Conservation (phyloP, 2,329 filamentous ascomycete genomes). For the Lachnellula willkommii region DNA sequence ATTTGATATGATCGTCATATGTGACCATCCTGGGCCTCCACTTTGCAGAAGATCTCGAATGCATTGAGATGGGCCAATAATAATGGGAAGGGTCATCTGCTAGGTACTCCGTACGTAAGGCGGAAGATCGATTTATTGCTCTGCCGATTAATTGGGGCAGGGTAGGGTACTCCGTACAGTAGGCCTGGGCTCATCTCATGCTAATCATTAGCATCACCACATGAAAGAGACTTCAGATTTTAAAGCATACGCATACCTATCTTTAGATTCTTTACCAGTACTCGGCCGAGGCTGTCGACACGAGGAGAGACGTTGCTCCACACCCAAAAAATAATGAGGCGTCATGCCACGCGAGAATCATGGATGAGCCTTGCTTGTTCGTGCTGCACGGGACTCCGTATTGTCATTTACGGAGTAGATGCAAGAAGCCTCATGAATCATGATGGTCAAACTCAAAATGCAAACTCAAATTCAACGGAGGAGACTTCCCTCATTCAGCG, state of each 20-base stretch:
- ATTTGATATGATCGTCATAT: conserved; percentile 8
- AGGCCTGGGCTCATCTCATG: not conserved
- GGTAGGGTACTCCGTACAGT: too few relatives aligned
- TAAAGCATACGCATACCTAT: not conserved
- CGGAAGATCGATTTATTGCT: conserved; percentile 6
- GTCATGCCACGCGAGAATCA: conserved; percentile 9
- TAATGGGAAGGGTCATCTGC: conserved; percentile 2
- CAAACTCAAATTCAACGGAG: too few relatives aligned
- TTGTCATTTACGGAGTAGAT: not conserved
- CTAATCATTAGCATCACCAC: not conserved
- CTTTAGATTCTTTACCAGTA: not conserved
- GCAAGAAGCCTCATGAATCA: not conserved
- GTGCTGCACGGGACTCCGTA: not conserved
- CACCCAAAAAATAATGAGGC: not conserved
- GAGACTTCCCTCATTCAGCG: too few relatives aligned
- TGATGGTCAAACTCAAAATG: too few relatives aligned
- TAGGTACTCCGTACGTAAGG: not conserved
- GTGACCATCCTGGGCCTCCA: not conserved
- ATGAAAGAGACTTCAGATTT: not conserved
- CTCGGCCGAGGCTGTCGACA: not conserved
- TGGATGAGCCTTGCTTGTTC: conserved; percentile 10
- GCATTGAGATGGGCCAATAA: conserved; percentile 6
- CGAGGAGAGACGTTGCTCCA: not conserved
- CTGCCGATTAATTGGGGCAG: not conserved
- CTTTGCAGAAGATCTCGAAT: conserved; percentile 4